phyloP scores from a whole-genome alignment of 495 filamentous ascomycete species.

The Penicillium lagena region DNA sequence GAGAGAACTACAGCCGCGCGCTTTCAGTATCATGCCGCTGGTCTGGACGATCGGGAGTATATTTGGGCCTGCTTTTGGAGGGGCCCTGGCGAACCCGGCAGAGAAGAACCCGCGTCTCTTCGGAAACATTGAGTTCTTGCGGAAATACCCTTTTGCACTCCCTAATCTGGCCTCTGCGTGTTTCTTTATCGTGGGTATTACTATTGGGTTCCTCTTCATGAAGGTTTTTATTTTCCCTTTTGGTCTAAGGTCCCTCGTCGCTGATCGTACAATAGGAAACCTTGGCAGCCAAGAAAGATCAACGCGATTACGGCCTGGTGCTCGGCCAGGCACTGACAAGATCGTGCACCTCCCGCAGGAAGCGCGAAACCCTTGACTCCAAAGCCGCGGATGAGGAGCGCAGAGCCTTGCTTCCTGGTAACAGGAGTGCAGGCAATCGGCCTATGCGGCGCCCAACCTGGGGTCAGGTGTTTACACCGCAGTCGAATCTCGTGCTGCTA shows the following conservation, averaged over 20 bases:
- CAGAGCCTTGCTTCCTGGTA: constrained; percentile 22
- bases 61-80: constrained; percentile 85
- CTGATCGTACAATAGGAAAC: constrained; percentile 52
- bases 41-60: constrained; percentile 77
- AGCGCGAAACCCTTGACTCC: not conserved
- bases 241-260: not conserved
- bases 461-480: constrained; percentile 62
- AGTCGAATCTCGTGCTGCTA: constrained; percentile 70
- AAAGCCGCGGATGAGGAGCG: constrained; percentile 33
- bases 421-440: constrained; percentile 1
- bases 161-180: constrained; percentile 71
- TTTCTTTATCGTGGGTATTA: constrained; percentile 69
- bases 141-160: constrained; percentile 69
- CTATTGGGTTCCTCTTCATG: constrained; percentile 65
- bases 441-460: constrained; percentile 40
- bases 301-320: constrained; percentile 60
- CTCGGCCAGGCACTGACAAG: constrained; percentile 49
- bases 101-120: constrained; percentile 63
- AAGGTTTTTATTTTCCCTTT: constrained; percentile 22
- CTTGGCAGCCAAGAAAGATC: constrained; percentile 54
- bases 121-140: constrained; percentile 58
- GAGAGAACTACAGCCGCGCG: constrained; percentile 72
- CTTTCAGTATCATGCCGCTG: constrained; percentile 80
- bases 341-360: constrained; percentile 17
- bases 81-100: constrained; percentile 72